These are phyloP conservation scores for Exophiala sideris DNA, from an alignment of 2,329 filamentous ascomycete genomes.

Conservation along the genomic window DNA sequence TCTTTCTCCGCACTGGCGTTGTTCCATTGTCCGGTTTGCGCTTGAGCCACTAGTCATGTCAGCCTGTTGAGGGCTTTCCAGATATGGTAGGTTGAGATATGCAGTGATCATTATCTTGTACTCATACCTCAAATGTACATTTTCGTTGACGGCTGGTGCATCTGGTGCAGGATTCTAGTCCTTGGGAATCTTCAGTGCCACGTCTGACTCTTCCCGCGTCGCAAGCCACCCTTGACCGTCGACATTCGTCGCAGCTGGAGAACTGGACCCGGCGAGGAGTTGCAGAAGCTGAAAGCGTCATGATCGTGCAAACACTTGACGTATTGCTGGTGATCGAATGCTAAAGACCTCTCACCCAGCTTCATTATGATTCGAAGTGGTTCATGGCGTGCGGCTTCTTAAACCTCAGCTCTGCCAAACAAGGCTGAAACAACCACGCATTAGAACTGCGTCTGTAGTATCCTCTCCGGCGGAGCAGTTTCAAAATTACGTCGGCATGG, in stretches of 20 bases:
- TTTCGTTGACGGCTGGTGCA: slow-evolving; percentile 25
- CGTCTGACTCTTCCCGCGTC: slow-evolving; percentile 30
- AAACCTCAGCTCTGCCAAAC: too few relatives aligned
- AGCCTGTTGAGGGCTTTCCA: not conserved
- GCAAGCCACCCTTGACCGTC: slow-evolving; percentile 33
- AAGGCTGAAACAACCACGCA: too few relatives aligned
- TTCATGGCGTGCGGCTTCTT: too few relatives aligned
- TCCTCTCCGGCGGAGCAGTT: too few relatives aligned
- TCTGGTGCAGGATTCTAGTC: slow-evolving; percentile 24
- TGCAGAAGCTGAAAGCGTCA: too few relatives aligned
- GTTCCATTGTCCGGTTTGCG: not conserved
- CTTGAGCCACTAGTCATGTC: not conserved
- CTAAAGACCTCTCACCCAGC: too few relatives aligned
- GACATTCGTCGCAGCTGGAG: slow-evolving; percentile 36
- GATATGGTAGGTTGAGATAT: not conserved
- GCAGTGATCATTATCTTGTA: not conserved
- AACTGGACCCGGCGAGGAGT: slow-evolving; percentile 32
- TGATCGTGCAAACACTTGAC: too few relatives aligned
- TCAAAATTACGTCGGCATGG: too few relatives aligned
- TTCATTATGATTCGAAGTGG: too few relatives aligned
- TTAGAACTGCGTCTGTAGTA: too few relatives aligned
- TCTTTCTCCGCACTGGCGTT: not conserved
- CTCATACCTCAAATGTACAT: slow-evolving; percentile 23
- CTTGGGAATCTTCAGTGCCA: slow-evolving; percentile 21
- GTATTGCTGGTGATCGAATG: too few relatives aligned